Evolutionary conservation across 2,329 filamentous ascomycete genomes (phyloP).

Genomic region (Colletotrichum kahawae): DNA sequence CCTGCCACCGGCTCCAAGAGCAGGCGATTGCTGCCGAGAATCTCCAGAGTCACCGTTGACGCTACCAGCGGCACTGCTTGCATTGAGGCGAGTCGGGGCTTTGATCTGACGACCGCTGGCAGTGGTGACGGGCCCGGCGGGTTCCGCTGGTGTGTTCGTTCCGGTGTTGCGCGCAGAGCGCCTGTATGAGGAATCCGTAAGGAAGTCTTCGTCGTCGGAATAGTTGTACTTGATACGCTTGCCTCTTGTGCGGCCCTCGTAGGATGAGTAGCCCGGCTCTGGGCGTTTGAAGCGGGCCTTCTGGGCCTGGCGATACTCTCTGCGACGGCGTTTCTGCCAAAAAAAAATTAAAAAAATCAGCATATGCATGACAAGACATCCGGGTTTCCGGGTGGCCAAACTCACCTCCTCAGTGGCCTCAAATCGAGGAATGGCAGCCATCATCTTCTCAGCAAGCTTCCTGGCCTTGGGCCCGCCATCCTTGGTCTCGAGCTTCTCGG

Average conservation of each 20-base stretch:
- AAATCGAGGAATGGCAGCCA: constrained; percentile 82
- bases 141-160: constrained; percentile 74
- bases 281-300: constrained; percentile 88
- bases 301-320: constrained; percentile 86
- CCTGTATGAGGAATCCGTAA: constrained; percentile 67
- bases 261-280: constrained; percentile 88
- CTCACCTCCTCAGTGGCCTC: constrained; percentile 88
- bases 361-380: not conserved
- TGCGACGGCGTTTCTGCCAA: constrained; percentile 82
- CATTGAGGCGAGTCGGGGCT: constrained; percentile 68
- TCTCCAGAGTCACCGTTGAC: constrained; percentile 49
- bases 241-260: constrained; percentile 93
- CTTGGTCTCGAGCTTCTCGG: constrained; percentile 74
- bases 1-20: constrained; percentile 50
- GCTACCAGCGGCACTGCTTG: constrained; percentile 51
- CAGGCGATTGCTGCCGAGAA: constrained; percentile 30
- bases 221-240: constrained; percentile 98
- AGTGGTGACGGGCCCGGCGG: constrained; percentile 68
- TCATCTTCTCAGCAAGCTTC: constrained; percentile 78
- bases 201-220: constrained; percentile 79
- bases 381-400: not conserved
- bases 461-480: constrained; percentile 85
- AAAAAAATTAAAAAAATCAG: not conserved
- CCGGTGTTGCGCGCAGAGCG: constrained; percentile 78
- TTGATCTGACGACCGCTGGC: constrained; percentile 87